Evolutionary conservation across 2,329 filamentous ascomycete species (phyloP).

Genomic region (Ceratocystis smalleyi): DNA sequence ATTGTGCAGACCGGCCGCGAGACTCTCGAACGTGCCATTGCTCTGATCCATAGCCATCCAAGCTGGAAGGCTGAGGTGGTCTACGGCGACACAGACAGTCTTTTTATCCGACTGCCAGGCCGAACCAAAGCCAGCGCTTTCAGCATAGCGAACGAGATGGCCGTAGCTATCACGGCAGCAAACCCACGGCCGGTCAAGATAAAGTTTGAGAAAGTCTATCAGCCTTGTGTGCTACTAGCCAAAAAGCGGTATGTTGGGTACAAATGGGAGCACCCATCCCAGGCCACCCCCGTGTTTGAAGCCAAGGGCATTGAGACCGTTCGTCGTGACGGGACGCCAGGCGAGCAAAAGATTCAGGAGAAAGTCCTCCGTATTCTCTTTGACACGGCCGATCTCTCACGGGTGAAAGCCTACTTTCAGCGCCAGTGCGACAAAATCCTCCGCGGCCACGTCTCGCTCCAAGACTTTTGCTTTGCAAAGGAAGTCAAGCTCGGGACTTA

Average conservation of each 20-base stretch:
- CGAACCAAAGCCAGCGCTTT: slow-evolving; percentile 81
- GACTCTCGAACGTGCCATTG: slow-evolving; percentile 85
- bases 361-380: slow-evolving; percentile 80
- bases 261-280: slow-evolving; percentile 71
- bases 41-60: slow-evolving; percentile 73
- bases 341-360: slow-evolving; percentile 93
- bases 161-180: slow-evolving; percentile 68
- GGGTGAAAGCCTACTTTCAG: slow-evolving; percentile 83
- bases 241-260: slow-evolving; percentile 98
- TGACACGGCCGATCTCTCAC: slow-evolving; percentile 71
- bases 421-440: slow-evolving; percentile 84
- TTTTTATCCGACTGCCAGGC: slow-evolving; percentile 82
- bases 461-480: slow-evolving; percentile 90
- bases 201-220: slow-evolving; percentile 97
- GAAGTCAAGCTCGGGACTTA: slow-evolving; percentile 88
- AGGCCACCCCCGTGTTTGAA: slow-evolving; percentile 75
- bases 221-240: slow-evolving; percentile 81
- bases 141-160: slow-evolving; percentile 81
- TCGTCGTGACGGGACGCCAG: slow-evolving; percentile 81
- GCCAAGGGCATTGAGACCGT: slow-evolving; percentile 98
- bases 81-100: slow-evolving; percentile 91
- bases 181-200: slow-evolving; percentile 88
- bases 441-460: slow-evolving; percentile 70
- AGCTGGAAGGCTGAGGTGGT: slow-evolving; percentile 92
- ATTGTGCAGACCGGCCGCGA: slow-evolving; percentile 94